phyloP scores from a whole-genome alignment of 805 yeast species.

The Ogataea thermomethanolica region DNA sequence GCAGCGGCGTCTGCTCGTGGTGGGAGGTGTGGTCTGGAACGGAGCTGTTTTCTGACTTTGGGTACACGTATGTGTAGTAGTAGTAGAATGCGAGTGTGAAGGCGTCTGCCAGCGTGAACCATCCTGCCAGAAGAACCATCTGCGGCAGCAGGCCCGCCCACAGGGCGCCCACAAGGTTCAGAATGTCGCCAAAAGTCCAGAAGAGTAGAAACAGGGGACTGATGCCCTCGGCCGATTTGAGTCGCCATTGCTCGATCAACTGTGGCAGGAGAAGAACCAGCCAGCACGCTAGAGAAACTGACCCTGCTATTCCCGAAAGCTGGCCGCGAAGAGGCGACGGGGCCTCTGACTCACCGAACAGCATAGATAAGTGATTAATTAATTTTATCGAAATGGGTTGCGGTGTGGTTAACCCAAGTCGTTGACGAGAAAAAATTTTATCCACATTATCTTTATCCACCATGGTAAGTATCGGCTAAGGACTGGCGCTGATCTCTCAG shows the following conservation, averaged over 20 bases:
- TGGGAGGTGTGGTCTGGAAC: not conserved
- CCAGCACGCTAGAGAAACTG: slow-evolving; percentile 77
- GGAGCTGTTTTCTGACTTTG: slow-evolving; percentile 21
- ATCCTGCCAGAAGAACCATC: slow-evolving; percentile 63
- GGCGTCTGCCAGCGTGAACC: slow-evolving; percentile 75
- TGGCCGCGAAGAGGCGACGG: slow-evolving; percentile 38
- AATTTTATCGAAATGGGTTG: not conserved
- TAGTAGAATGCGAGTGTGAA: slow-evolving; percentile 57
- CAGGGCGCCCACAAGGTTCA: slow-evolving; percentile 63
- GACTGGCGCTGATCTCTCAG: slow-evolving; percentile 9
- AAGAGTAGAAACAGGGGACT: slow-evolving; percentile 62
- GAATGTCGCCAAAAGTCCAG: slow-evolving; percentile 72
- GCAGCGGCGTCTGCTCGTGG: slow-evolving; percentile 35
- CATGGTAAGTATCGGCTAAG: slow-evolving; percentile 9
- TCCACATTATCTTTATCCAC: not conserved
- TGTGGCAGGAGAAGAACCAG: slow-evolving; percentile 73
- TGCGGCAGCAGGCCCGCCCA: slow-evolving; percentile 71
- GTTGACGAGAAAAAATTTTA: slow-evolving; percentile 1
- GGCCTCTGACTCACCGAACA: slow-evolving; percentile 3
- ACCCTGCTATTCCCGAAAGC: slow-evolving; percentile 63
- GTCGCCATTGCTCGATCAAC: slow-evolving; percentile 74
- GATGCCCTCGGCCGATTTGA: slow-evolving; percentile 73
- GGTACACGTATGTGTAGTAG: slow-evolving; percentile 52
- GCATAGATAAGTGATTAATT: slow-evolving; percentile 1
- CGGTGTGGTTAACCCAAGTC: not conserved